These are phyloP conservation scores for Seiridium unicorne DNA, from an alignment of 2,329 filamentous ascomycete species.

Conservation along the genomic window DNA sequence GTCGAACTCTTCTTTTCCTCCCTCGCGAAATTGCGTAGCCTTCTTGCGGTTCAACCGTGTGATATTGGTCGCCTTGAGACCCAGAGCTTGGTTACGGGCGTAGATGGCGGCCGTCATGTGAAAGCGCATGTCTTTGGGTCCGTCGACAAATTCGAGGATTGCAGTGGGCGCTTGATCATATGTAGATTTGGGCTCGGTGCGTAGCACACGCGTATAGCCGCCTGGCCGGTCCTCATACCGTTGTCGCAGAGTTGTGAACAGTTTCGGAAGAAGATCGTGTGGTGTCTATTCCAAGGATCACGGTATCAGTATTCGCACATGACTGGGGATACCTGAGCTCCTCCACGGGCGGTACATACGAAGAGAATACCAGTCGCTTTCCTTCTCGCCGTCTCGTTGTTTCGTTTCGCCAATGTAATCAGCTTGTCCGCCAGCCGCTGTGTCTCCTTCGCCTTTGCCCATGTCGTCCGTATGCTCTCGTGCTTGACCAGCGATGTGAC, in stretches of 20 bases:
- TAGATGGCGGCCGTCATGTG: conserved; percentile 87
- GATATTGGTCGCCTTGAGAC: conserved; percentile 63
- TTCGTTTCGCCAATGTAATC: conserved; percentile 89
- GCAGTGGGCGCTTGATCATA: conserved; percentile 85
- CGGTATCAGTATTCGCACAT: background rate
- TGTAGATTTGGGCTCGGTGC: conserved; percentile 82
- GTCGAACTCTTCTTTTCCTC: conserved; percentile 68
- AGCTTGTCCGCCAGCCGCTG: conserved; percentile 92
- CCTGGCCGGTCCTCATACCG: conserved; percentile 80
- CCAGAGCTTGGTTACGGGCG: conserved; percentile 58
- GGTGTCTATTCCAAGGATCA: conserved; percentile 52
- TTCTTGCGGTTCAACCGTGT: conserved; percentile 80
- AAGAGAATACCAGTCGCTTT: conserved; percentile 81
- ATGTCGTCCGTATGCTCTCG: conserved; percentile 93
- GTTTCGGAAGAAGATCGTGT: conserved; percentile 72
- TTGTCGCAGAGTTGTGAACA: conserved; percentile 78
- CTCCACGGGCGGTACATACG: conserved; percentile 55
- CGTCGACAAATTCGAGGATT: conserved; percentile 93
- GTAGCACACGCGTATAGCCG: conserved; percentile 92
- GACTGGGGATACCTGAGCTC: background rate
- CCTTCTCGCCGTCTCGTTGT: conserved; percentile 77
- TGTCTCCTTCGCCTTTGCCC: conserved; percentile 95
- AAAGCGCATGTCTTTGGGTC: conserved; percentile 90
- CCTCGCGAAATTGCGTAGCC: conserved; percentile 71
- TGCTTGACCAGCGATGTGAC: conserved; percentile 92